Conservation (phyloP, 768 basidiomycete genomes). For the Paxillus rubicundulus region DNA sequence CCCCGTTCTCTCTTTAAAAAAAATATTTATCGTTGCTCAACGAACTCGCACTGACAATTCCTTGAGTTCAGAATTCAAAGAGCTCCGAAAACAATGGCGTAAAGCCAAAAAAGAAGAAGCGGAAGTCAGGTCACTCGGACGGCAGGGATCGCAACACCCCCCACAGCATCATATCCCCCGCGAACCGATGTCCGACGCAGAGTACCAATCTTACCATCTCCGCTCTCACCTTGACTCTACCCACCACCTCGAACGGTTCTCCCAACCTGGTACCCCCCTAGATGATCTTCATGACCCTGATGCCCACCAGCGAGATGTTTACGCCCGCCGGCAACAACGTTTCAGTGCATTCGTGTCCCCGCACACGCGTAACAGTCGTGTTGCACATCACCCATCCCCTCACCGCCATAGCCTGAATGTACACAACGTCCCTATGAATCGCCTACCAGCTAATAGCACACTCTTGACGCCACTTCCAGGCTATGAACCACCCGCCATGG, state of each 20-base stretch:
- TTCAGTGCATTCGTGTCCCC: conserved; percentile 21
- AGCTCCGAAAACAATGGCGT: conserved; percentile 94
- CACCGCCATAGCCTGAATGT: conserved; percentile 25
- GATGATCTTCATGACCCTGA: conserved; percentile 22
- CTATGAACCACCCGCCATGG: conserved; percentile 45
- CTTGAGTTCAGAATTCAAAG: conserved; percentile 82
- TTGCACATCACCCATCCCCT: conserved; percentile 18
- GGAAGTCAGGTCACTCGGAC: conserved; percentile 26
- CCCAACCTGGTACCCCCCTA: conserved; percentile 2
- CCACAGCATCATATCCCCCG: conserved; percentile 22
- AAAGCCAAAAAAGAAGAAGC: conserved; percentile 81
- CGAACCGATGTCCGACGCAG: conserved; percentile 26
- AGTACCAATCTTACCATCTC: conserved; percentile 18
- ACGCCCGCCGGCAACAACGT: conserved; percentile 28
- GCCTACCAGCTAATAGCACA: conserved; percentile 63
- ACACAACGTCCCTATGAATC: conserved; percentile 26
- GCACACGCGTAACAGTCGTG: conserved; percentile 11
- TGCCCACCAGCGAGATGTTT: conserved; percentile 15
- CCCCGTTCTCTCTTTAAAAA: too few species aligned
- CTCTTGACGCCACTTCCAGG: conserved; percentile 69
- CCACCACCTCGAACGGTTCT: conserved; percentile 25
- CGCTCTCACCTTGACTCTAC: conserved; percentile 23
- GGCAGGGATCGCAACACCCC: conserved; percentile 11
- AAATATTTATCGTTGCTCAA: background rate
- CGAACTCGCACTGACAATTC: conserved; percentile 7